Percentiles rank a stretch among this genome's conserved stretches.
Conservation (phyloP, 2,329 filamentous ascomycete genomes). For the Ceratocystis lukuohia region DNA sequence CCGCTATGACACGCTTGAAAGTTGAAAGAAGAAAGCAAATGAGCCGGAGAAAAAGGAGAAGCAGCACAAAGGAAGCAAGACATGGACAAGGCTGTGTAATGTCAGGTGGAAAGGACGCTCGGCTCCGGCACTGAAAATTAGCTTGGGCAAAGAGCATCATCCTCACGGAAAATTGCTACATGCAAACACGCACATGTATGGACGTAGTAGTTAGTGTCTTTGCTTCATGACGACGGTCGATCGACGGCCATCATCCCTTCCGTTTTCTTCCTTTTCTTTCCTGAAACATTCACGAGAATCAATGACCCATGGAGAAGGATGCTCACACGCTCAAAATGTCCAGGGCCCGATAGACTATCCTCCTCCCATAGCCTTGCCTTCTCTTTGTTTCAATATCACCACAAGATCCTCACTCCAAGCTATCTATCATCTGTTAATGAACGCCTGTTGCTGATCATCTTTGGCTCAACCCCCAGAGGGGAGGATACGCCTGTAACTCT, state of each 20-base stretch:
- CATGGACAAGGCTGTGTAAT: background rate
- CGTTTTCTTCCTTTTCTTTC: background rate
- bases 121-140: constrained; percentile 3
- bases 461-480: background rate
- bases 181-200: background rate
- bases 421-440: background rate
- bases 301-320: background rate
- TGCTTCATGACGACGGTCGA: background rate
- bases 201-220: background rate
- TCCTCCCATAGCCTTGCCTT: background rate
- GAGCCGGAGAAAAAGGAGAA: background rate
- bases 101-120: background rate
- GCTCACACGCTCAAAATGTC: background rate
- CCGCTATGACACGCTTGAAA: background rate
- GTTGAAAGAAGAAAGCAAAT: background rate
- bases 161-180: no score
- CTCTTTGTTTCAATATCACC: constrained; percentile 1
- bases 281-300: constrained; percentile 2
- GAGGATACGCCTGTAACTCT: background rate
- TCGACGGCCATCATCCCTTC: background rate
- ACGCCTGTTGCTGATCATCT: background rate
- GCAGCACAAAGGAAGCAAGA: background rate
- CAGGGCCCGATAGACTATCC: background rate
- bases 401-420: background rate
- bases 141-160: background rate